phyloP scores from a whole-genome alignment of 768 basidiomycete genomes.

The Naematelia aurantialba region DNA sequence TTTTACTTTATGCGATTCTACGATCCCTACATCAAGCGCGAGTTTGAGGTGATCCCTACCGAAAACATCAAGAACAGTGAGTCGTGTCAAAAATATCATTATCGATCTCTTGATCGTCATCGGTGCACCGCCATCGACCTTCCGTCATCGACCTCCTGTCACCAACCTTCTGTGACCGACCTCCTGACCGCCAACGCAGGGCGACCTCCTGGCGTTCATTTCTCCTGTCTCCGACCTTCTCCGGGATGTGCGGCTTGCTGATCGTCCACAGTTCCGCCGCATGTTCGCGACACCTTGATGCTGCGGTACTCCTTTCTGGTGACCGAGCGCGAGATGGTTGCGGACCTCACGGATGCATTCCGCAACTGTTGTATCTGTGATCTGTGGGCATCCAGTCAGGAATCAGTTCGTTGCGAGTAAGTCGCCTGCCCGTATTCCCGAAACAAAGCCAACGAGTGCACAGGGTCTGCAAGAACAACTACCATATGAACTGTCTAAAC shows the following conservation, averaged over 20 bases:
- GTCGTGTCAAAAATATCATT: no score
- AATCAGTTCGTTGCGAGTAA: slow-evolving; percentile 49
- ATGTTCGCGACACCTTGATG: slow-evolving; percentile 72
- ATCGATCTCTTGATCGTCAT: not conserved
- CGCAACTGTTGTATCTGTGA: slow-evolving; percentile 81
- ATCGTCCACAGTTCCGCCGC: slow-evolving; percentile 62
- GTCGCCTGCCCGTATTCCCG: slow-evolving; percentile 12
- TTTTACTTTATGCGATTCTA: slow-evolving; percentile 96
- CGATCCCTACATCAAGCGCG: slow-evolving; percentile 96
- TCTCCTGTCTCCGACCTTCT: not conserved
- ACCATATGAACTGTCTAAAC: slow-evolving; percentile 91
- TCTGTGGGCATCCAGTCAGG: slow-evolving; percentile 84
- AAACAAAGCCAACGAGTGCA: not conserved
- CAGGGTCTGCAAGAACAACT: slow-evolving; percentile 73
- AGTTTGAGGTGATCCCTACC: slow-evolving; percentile 90
- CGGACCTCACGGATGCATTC: slow-evolving; percentile 79
- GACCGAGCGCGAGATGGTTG: slow-evolving; percentile 86
- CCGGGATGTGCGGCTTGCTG: not conserved
- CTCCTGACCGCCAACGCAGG: no score
- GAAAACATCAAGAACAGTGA: slow-evolving; percentile 81
- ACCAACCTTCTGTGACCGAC: no score
- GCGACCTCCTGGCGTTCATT: no score
- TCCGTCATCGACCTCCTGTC: not conserved
- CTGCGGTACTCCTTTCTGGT: slow-evolving; percentile 91
- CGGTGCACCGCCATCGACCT: no score